These are phyloP conservation scores for Tylopilus sp. DNA, from an alignment of 768 basidiomycete species.

Conservation along the genomic window DNA sequence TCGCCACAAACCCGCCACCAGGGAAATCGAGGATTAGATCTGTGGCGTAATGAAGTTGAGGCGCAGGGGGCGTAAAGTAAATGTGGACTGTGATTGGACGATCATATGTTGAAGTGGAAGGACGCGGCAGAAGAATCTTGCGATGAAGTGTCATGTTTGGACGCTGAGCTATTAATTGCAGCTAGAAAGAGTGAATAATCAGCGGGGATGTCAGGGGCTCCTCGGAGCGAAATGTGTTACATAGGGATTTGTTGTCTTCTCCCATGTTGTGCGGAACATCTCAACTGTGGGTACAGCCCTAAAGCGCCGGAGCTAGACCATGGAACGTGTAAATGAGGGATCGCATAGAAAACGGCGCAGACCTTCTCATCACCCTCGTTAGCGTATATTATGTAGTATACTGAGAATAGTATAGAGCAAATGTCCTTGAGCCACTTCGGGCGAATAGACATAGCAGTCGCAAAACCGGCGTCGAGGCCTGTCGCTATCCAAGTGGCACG, in stretches of 20 bases:
- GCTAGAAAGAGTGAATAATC: slow-evolving; percentile 37
- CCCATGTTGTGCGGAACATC: slow-evolving; percentile 95
- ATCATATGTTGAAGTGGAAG: slow-evolving; percentile 66
- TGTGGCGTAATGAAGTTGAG: slow-evolving; percentile 58
- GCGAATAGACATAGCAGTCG: slow-evolving; percentile 89
- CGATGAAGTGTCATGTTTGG: slow-evolving; percentile 64
- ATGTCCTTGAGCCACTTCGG: slow-evolving; percentile 91
- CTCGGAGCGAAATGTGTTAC: slow-evolving; percentile 40
- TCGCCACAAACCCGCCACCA: slow-evolving; percentile 95
- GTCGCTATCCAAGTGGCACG: slow-evolving; percentile 94
- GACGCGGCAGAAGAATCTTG: slow-evolving; percentile 82
- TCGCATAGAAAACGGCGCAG: slow-evolving; percentile 11
- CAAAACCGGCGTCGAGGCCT: slow-evolving; percentile 96
- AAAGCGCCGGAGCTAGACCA: slow-evolving; percentile 75
- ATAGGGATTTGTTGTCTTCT: slow-evolving; percentile 93
- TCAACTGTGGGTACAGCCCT: slow-evolving; percentile 94
- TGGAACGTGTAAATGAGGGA: not conserved
- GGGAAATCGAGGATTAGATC: slow-evolving; percentile 92
- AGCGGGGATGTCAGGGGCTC: slow-evolving; percentile 1
- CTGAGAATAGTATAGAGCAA: slow-evolving; percentile 78
- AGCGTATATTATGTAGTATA: slow-evolving; percentile 87
- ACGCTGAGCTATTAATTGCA: slow-evolving; percentile 54
- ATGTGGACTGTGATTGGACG: slow-evolving; percentile 83
- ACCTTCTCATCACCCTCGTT: slow-evolving; percentile 97
- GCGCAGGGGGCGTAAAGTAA: slow-evolving; percentile 72